Evolutionary conservation across 805 yeast species (phyloP).

Genomic region (Nakazawaea ishiwadae): DNA sequence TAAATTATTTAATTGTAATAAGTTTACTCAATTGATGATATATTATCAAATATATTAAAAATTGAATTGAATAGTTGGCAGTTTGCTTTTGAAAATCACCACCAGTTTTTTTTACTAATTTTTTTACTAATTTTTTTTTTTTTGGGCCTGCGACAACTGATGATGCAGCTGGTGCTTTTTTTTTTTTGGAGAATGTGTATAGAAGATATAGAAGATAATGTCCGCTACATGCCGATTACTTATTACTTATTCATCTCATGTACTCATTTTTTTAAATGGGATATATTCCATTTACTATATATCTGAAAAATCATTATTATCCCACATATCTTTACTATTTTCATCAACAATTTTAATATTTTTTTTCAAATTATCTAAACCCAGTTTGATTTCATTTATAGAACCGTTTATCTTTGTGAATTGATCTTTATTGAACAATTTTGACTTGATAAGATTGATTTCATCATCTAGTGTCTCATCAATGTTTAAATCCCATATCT

Average conservation of each 20-base stretch:
- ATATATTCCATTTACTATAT: background rate
- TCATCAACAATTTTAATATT: slow-evolving; percentile 44
- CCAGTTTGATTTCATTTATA: slow-evolving; percentile 42
- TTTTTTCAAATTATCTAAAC: slow-evolving; percentile 48
- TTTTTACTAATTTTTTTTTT: too few species aligned
- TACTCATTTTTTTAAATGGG: too few species aligned
- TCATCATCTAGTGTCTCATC: slow-evolving; percentile 7
- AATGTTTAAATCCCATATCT: slow-evolving; percentile 22
- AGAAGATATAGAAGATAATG: too few species aligned
- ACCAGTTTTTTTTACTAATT: too few species aligned
- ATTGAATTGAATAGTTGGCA: too few species aligned
- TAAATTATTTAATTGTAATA: background rate
- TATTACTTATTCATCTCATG: too few species aligned
- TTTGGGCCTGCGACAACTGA: too few species aligned
- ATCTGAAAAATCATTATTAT: slow-evolving; percentile 15
- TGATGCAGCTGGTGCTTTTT: too few species aligned
- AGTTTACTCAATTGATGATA: background rate
- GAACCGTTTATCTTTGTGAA: slow-evolving; percentile 47
- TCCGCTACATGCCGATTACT: too few species aligned
- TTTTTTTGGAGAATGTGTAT: too few species aligned
- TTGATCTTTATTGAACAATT: slow-evolving; percentile 42
- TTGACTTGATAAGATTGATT: slow-evolving; percentile 15
- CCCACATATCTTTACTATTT: slow-evolving; percentile 39
- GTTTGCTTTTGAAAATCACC: too few species aligned
- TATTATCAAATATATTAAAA: too few species aligned